A percentile compares a stretch with the other conserved stretches of the same genome.
Evolutionary conservation across 148 eudicot species (phyloP).

Genomic region (Amaranthus palmeri): DNA sequence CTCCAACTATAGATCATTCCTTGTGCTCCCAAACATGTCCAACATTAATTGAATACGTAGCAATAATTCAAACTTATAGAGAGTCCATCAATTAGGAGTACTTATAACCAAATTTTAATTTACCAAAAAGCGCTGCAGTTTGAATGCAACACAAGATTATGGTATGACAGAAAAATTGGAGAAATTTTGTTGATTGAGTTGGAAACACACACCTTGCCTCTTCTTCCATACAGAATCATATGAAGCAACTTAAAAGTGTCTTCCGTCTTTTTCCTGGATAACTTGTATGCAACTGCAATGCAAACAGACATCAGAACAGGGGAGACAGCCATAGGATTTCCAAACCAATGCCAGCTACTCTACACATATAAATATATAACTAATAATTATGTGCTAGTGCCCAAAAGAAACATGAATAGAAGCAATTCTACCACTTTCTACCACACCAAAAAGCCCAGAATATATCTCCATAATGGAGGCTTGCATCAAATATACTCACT

Average conservation of each 20-base stretch:
- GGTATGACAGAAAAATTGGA: background rate
- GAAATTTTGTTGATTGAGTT: background rate
- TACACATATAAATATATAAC: background rate
- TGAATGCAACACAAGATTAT: background rate
- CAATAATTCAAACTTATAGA: background rate
- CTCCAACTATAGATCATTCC: background rate
- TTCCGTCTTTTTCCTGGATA: conserved; percentile 72
- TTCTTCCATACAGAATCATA: conserved; percentile 69
- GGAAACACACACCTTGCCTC: conserved; percentile 63
- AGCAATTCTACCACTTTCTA: background rate
- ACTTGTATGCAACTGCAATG: conserved; percentile 68
- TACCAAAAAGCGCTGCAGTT: background rate
- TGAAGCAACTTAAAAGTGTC: conserved; percentile 73
- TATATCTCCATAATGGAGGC: no score
- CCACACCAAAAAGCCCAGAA: background rate
- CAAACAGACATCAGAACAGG: conserved; percentile 13
- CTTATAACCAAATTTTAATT: background rate
- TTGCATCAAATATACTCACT: background rate
- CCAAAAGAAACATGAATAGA: background rate
- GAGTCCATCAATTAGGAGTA: background rate
- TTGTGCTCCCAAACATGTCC: background rate
- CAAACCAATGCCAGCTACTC: no score
- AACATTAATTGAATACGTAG: background rate
- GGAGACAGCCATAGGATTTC: background rate
- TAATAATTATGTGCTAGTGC: background rate